A percentile compares a stretch with the other conserved stretches of the same genome.
Conservation (phyloP, 352 stramenopile genomes). For the Globisporangium okanoganense region DNA sequence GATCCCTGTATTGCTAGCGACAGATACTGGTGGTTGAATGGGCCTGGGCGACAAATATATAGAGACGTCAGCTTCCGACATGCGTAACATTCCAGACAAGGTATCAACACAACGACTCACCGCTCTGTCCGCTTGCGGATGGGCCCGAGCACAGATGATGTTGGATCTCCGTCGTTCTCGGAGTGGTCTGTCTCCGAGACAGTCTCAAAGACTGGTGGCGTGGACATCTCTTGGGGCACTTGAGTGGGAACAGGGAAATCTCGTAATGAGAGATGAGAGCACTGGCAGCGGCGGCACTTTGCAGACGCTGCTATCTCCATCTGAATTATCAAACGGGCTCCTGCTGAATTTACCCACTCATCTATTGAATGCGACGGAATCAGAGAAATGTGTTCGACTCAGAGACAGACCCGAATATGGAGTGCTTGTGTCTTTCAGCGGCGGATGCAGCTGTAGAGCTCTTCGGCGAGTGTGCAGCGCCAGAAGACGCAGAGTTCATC, state of each 20-base stretch:
- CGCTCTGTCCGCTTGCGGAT: neutral
- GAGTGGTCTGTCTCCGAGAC: neutral
- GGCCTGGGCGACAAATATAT: neutral
- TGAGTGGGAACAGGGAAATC: neutral
- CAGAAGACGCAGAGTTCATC: constrained; percentile 12
- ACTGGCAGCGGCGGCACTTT: too few species aligned
- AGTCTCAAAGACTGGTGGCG: neutral
- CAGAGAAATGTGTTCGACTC: too few species aligned
- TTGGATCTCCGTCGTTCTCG: neutral
- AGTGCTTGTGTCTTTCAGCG: constrained; percentile 6
- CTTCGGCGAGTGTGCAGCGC: constrained; percentile 34
- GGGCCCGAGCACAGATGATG: neutral
- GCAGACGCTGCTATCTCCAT: too few species aligned
- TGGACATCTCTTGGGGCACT: neutral
- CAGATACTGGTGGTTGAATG: neutral
- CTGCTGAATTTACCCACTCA: too few species aligned
- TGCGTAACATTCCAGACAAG: neutral
- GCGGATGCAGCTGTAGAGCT: constrained; percentile 6
- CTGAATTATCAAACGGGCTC: too few species aligned
- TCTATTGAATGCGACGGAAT: neutral
- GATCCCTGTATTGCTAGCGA: neutral
- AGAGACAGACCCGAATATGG: constrained; percentile 11
- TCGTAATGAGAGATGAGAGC: neutral
- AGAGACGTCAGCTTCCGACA: neutral
- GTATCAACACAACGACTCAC: neutral